A percentile compares a stretch with the other conserved stretches of the same genome.
Conservation (phyloP, 2,329 filamentous ascomycete species). For the Colletotrichum musicola region DNA sequence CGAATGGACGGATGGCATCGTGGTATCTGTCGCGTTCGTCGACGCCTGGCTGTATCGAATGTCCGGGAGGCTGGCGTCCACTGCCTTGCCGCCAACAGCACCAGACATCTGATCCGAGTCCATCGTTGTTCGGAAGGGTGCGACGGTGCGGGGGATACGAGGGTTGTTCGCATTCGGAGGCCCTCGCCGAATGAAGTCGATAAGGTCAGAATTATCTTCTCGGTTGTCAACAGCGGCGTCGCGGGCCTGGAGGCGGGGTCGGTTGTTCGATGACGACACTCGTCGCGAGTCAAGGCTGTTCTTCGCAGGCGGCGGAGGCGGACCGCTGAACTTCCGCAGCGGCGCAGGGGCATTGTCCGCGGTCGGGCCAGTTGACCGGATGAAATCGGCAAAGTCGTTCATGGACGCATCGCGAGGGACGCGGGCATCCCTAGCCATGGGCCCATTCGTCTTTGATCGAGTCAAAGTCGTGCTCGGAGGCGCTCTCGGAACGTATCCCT, state of each 20-base stretch:
- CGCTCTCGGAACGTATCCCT: conserved; percentile 48
- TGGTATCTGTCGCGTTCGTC: conserved; percentile 68
- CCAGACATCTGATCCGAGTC: conserved; percentile 82
- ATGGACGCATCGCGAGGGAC: conserved; percentile 77
- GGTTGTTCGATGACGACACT: conserved; percentile 53
- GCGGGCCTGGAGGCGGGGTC: conserved; percentile 76
- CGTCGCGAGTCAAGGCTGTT: conserved; percentile 55
- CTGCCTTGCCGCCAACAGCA: conserved; percentile 66
- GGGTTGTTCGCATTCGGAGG: conserved; percentile 74
- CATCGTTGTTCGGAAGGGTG: conserved; percentile 86
- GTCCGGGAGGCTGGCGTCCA: conserved; percentile 69
- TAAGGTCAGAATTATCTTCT: conserved; percentile 85
- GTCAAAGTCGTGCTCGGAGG: conserved; percentile 48
- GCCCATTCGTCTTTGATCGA: conserved; percentile 48
- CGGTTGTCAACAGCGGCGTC: conserved; percentile 73
- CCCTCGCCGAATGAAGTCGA: conserved; percentile 94
- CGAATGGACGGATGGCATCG: conserved; percentile 69
- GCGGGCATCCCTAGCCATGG: conserved; percentile 79
- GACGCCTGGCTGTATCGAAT: conserved; percentile 69
- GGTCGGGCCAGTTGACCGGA: conserved; percentile 84
- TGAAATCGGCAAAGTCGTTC: conserved; percentile 87
- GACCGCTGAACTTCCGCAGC: conserved; percentile 51
- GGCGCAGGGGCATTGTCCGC: conserved; percentile 54
- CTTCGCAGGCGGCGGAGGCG: conserved; percentile 46
- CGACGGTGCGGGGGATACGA: conserved; percentile 84